Evolutionary conservation across 176 grass and related monocot species (phyloP), one percentile per base, ranked within the genome.

Genomic region (Coix lacrymajobi): DNA sequence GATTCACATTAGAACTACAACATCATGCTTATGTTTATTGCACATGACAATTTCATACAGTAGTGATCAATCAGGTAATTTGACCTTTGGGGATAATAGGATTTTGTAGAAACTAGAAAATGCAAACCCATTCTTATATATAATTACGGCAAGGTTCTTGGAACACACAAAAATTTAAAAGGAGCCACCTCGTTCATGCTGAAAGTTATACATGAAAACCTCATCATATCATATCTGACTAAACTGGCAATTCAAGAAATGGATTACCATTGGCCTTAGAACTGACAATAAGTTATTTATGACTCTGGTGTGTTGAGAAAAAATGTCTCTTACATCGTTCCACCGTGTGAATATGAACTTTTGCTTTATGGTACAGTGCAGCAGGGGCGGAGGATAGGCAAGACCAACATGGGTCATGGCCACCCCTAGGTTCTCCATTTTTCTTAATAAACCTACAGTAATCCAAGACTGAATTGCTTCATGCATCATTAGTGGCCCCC

Each of bases 331-430:
- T 12, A 73, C 41, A 73, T 70, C 9, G 17, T 79, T 19, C 6
- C 41, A 76, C 76, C 40, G 78, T 65, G 44, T 83, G 41, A 75
- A 54, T 49, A 29, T 30, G 12, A 62, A 64, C 32, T 69, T 76
- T 62, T 70, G 62, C 16, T 85, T 75, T 25, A 31, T 78, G 62
- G 32, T 70, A 77, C 4, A 62, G n/a, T n/a, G n/a, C n/a, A n/a
- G n/a, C n/a, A n/a, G n/a, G n/a, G n/a, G n/a, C n/a, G n/a, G n/a
- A n/a, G n/a, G n/a, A n/a, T n/a, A n/a, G n/a, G n/a, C n/a, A n/a
- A n/a, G n/a, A n/a, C n/a, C n/a, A n/a, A n/a, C n/a, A n/a, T n/a
- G n/a, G n/a, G n/a, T n/a, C n/a, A n/a, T n/a, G n/a, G n/a, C n/a
- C n/a, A n/a, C n/a, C n/a, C n/a, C n/a, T n/a, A n/a, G n/a, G n/a